A percentile compares a stretch with the other conserved stretches of the same genome.
Conservation (phyloP, 1,284 basidiomycete species). For the Xerocomus nothofagi region DNA sequence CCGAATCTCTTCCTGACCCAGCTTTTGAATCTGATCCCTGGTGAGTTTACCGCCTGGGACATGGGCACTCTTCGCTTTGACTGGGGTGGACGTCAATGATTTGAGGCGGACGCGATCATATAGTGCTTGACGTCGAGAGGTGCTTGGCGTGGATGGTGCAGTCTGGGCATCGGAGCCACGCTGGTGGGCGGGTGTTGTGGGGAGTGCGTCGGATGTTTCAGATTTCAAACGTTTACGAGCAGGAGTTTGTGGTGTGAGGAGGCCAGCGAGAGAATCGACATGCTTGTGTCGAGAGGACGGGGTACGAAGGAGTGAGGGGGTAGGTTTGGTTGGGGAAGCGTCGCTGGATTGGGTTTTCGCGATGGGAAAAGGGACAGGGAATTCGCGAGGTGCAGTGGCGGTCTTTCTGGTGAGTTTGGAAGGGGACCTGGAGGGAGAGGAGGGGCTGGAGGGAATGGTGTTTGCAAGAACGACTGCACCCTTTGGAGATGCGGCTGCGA, state of each 20-base stretch:
- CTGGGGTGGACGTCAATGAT: constrained; percentile 64
- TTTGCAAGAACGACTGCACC: constrained; percentile 42
- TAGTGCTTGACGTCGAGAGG: constrained; percentile 70
- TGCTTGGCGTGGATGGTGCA: constrained; percentile 64
- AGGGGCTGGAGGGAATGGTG: constrained; percentile 49
- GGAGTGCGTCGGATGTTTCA: constrained; percentile 40
- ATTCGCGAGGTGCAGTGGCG: constrained; percentile 31
- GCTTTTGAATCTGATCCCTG: constrained; percentile 64
- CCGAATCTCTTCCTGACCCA: constrained; percentile 73
- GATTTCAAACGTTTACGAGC: constrained; percentile 40
- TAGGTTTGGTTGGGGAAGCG: constrained; percentile 40
- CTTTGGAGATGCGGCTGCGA: constrained; percentile 73
- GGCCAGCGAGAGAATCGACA: constrained; percentile 33
- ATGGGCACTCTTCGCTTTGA: constrained; percentile 49
- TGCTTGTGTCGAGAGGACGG: constrained; percentile 45
- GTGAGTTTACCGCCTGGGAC: constrained; percentile 48
- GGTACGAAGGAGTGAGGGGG: constrained; percentile 53
- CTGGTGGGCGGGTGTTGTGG: constrained; percentile 66
- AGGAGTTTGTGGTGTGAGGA: constrained; percentile 52
- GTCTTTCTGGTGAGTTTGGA: constrained; percentile 36
- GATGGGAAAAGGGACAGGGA: constrained; percentile 51
- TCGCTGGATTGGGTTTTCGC: constrained; percentile 40
- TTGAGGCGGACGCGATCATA: constrained; percentile 76
- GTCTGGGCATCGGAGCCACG: constrained; percentile 53
- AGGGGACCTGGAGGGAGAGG: constrained; percentile 46